phyloP scores from a whole-genome alignment of 257 asterid species.

The Ilex aquifolium region DNA sequence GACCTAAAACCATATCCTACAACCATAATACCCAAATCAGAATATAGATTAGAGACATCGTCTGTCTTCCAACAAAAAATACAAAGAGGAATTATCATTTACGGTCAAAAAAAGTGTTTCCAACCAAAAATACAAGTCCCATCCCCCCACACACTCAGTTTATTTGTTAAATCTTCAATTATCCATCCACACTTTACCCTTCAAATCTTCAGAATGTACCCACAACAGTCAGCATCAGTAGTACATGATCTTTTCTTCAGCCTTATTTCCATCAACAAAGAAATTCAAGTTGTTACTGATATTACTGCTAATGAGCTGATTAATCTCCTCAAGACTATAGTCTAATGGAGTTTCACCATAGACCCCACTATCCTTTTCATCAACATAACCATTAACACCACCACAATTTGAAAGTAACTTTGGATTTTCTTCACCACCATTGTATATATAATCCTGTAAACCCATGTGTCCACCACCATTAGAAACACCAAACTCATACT shows the following conservation, averaged over 20 bases:
- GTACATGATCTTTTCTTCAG: slow-evolving; percentile 35
- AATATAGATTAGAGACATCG: no score
- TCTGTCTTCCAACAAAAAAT: no score
- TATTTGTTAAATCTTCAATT: background rate
- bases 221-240: slow-evolving; percentile 6
- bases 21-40: no score
- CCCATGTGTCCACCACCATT: background rate
- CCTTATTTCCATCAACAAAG: slow-evolving; percentile 46
- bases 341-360: slow-evolving; percentile 40
- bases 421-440: background rate
- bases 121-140: no score
- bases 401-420: background rate
- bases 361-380: slow-evolving; percentile 8
- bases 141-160: background rate
- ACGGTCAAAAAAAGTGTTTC: no score
- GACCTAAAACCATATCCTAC: no score
- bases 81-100: no score
- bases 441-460: background rate
- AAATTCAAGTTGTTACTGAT: slow-evolving; percentile 24
- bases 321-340: slow-evolving; percentile 63
- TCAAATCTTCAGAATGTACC: slow-evolving; percentile 2
- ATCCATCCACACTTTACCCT: background rate
- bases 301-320: slow-evolving; percentile 57
- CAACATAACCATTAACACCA: slow-evolving; percentile 1
- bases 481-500: background rate